These are phyloP conservation scores for Naganishia vaughanmartiniae DNA, from an alignment of 768 basidiomycete species.

Conservation along the genomic window DNA sequence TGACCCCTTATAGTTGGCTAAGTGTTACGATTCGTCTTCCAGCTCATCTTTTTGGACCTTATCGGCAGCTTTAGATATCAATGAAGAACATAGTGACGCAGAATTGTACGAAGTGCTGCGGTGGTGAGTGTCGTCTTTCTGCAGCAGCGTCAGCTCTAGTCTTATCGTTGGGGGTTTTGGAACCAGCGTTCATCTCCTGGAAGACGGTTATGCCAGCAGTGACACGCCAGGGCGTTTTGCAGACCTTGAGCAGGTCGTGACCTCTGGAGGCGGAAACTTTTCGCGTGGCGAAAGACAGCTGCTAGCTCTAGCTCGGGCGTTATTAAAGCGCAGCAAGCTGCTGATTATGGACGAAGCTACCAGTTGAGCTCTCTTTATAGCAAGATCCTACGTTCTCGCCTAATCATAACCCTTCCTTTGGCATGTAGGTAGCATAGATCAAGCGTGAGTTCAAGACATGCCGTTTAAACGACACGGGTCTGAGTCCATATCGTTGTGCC, in stretches of 20 bases:
- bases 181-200: conserved; percentile 47
- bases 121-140: conserved; percentile 42
- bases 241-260: conserved; percentile 9
- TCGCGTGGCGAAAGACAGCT: conserved; percentile 49
- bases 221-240: conserved; percentile 21
- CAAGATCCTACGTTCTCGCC: background rate
- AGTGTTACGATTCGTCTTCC: background rate
- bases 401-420: conserved; percentile 39
- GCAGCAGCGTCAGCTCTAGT: background rate
- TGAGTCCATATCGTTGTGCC: background rate
- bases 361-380: background rate
- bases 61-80: conserved; percentile 77
- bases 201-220: conserved; percentile 31
- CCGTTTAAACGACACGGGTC: background rate
- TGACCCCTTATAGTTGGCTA: background rate
- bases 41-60: conserved; percentile 42
- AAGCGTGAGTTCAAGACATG: background rate
- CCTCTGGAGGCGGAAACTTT: conserved; percentile 36
- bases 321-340: conserved; percentile 47
- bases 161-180: background rate
- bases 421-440: conserved; percentile 56
- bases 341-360: conserved; percentile 52
- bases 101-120: conserved; percentile 60
- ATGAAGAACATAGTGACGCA: conserved; percentile 78
- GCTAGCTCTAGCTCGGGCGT: conserved; percentile 45